Conservation (phyloP, 2,329 filamentous ascomycete species). For the Helminthosporium solani region DNA sequence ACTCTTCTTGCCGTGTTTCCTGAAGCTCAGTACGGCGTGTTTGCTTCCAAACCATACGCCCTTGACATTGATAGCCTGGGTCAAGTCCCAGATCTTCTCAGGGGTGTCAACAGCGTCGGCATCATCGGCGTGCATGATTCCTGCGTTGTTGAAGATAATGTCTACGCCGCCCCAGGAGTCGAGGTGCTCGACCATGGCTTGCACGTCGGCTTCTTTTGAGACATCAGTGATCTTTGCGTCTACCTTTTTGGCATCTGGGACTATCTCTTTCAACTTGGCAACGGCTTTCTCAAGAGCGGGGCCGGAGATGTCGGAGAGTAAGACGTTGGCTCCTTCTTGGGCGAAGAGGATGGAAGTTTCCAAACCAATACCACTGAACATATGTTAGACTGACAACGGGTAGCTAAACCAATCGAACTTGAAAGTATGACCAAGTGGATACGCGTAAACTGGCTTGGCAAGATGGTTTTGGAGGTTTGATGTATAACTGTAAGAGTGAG, state of each 20-base stretch:
- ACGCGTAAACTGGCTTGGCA: no score
- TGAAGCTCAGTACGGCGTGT: slow-evolving; percentile 80
- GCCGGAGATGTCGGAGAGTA: slow-evolving; percentile 82
- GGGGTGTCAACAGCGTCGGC: slow-evolving; percentile 72
- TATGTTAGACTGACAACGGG: no score
- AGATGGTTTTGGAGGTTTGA: no score
- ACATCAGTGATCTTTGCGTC: slow-evolving; percentile 73
- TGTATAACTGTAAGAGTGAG: no score
- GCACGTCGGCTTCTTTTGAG: slow-evolving; percentile 77
- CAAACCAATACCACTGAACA: slow-evolving; percentile 78
- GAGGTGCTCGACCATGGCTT: slow-evolving; percentile 70
- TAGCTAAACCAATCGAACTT: no score
- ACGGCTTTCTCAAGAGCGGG: slow-evolving; percentile 75
- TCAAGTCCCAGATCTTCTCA: slow-evolving; percentile 91
- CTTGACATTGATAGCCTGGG: slow-evolving; percentile 94
- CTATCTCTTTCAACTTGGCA: slow-evolving; percentile 71
- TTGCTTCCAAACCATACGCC: slow-evolving; percentile 97
- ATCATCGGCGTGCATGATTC: slow-evolving; percentile 84
- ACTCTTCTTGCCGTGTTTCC: slow-evolving; percentile 74
- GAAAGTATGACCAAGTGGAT: no score
- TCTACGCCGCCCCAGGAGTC: slow-evolving; percentile 87
- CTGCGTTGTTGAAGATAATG: slow-evolving; percentile 95
- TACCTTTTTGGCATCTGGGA: slow-evolving; percentile 60
- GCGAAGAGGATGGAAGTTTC: slow-evolving; percentile 89
- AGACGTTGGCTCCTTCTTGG: slow-evolving; percentile 80